A percentile compares a stretch with the other conserved stretches of the same genome.
Conservation (phyloP, 1,139 yeast genomes). For the Yamadazyma sp. region DNA sequence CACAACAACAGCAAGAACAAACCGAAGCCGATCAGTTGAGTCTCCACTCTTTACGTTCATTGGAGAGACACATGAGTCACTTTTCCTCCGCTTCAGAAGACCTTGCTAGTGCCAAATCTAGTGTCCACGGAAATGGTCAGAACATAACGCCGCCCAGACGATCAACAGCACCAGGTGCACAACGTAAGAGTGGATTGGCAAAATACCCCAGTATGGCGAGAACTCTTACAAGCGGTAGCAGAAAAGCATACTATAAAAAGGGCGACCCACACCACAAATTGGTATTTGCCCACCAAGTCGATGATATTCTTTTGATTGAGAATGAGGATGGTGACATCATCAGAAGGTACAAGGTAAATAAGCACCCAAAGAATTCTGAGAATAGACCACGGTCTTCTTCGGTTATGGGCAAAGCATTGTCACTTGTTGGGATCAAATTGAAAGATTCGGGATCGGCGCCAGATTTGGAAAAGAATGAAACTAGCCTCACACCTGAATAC, state of each 20-base stretch:
- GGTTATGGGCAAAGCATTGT: conserved; percentile 45
- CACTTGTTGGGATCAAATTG: conserved; percentile 50
- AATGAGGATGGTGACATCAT: conserved; percentile 90
- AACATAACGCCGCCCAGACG: neutral
- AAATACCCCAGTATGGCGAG: conserved; percentile 7
- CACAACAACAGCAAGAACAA: conserved; percentile 1
- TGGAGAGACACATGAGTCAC: conserved; percentile 37
- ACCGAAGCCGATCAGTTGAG: conserved; percentile 26
- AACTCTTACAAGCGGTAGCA: conserved; percentile 11
- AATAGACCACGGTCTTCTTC: conserved; percentile 29
- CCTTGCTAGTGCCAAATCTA: neutral
- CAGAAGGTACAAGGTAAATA: conserved; percentile 74
- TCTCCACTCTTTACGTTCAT: conserved; percentile 43
- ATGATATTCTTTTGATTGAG: conserved; percentile 77
- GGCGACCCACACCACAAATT: conserved; percentile 33
- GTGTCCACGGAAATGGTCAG: too few species aligned
- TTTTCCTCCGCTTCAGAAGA: conserved; percentile 23
- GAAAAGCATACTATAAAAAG: conserved; percentile 30
- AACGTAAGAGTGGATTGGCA: neutral
- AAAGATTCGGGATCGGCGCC: conserved; percentile 11
- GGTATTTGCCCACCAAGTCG: conserved; percentile 51
- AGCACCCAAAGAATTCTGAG: conserved; percentile 31
- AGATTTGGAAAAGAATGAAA: conserved; percentile 15
- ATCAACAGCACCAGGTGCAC: conserved; percentile 6
- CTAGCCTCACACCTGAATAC: conserved; percentile 14